Evolutionary conservation across 768 basidiomycete genomes (phyloP), one percentile per base, ranked within the genome.

Genomic region (Hirschioporus abietinus): DNA sequence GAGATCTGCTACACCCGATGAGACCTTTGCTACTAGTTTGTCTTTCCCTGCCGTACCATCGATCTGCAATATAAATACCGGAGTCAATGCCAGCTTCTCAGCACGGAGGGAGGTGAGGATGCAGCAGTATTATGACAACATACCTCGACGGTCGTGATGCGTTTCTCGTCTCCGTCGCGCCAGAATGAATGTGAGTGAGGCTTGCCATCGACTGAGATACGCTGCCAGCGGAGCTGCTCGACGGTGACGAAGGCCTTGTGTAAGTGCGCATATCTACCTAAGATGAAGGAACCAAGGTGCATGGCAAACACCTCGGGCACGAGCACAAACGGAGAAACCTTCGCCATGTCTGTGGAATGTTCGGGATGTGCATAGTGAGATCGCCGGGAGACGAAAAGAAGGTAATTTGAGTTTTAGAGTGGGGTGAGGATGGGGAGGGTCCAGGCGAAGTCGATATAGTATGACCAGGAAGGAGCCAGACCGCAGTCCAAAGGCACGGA

Each of bases 141-240:
- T 63, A 89, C 86, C 76, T 85, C 83, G 17, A 83, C 86, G 23
- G 85, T 84, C 7, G 88, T 83, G 35, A 89, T 74, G 4, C 87
- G 82, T 80, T 92, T 96, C 74, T 99, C 96, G 2, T 95, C 93
- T 1, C 96, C 96, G 71, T 98, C 93, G 25, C 96, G 82, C 66
- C 84, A 81, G 77, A 96, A 99, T 18, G 93, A 86, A 74, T 96
- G 93, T 7, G 85, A 75, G 75, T 98, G 95, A 1, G 80, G 80
- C 68, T 35, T 34, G 67, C 78, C 78, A 58, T 68, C 70, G 36
- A 91, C 81, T 3, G 79, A 75, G 67, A 97, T 91, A 6, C 95
- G 86, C 1, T 87, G 79, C 96, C 96, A 99, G 59, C 91, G 86
- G 64, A 95, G 84, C 71, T 91, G 86, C 77, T 93, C 88, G 68